Evolutionary conservation across 2,329 filamentous ascomycete genomes (phyloP), one percentile per base, ranked within the genome.

Genomic region (Penicillium concentricum): DNA sequence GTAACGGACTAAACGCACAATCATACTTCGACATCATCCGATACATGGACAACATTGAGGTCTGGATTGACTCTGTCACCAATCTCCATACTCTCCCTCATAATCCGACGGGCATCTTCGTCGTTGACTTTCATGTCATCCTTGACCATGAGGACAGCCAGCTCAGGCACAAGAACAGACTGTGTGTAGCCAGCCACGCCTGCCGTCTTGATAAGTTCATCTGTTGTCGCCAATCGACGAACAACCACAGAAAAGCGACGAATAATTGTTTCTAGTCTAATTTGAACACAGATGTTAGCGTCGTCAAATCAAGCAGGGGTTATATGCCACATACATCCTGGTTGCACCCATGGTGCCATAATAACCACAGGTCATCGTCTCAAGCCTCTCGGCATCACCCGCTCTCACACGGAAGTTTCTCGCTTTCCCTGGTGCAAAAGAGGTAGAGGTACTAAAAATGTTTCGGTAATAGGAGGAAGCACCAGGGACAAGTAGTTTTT

Each of bases 271-370:
- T 90, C 69, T 49, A 78, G 58, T 72, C 78, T 80, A 47, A 15
- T 41, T 15, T 8, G 4, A 30, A 32, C 13, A 42, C 2, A 50
- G 15, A 16, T 12, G 26, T 60, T 58, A 58, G 42, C 20, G 2
- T 9, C 13, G 9, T 10, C 0, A 2, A 9, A 16, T 26, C 10
- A 10, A 13, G 4, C 4, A 39, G 6, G n/a, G 15, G 8, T 10
- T 22, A 32, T 38, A 39, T 26, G 28, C 5, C 8, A 39, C 63
- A 55, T 85, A 89, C 82, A 96, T 90, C 50, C 83, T 75, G 47
- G 84, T 84, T 50, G 89, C 80, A 1, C 92, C 92, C 20, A 87
- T 83, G 3, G 87, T 83, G 2, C 92, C 92, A 73, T 96, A 96
- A 74, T 96, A 96, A 0, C 92, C 92, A 10, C 89, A 89, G 3